These are phyloP conservation scores for Terana coerulea DNA, from an alignment of 768 basidiomycete genomes.

Conservation along the genomic window DNA sequence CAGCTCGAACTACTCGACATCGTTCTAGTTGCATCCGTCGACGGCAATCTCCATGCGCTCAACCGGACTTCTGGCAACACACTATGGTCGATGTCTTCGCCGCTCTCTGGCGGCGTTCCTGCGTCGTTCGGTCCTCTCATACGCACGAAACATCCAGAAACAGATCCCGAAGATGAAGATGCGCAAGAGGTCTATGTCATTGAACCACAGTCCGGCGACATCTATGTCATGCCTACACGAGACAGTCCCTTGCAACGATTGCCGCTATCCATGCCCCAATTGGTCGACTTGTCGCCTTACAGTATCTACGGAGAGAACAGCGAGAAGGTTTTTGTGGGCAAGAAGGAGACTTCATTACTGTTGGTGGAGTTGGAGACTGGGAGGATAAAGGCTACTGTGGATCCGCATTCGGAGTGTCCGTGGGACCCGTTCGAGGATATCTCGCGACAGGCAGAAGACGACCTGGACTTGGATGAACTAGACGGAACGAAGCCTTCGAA, in stretches of 20 bases:
- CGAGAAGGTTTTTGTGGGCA: conserved; percentile 78
- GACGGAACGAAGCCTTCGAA: conserved; percentile 45
- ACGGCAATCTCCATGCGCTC: conserved; percentile 92
- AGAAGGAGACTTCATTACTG: conserved; percentile 82
- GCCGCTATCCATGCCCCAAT: conserved; percentile 86
- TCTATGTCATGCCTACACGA: conserved; percentile 78
- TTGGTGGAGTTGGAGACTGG: conserved; percentile 79
- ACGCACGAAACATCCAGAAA: conserved; percentile 59
- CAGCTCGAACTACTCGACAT: conserved; percentile 71
- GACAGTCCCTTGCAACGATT: conserved; percentile 77
- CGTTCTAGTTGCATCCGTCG: conserved; percentile 88
- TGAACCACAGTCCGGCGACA: conserved; percentile 91
- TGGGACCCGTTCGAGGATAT: conserved; percentile 67
- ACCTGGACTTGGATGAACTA: conserved; percentile 52
- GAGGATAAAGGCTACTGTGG: conserved; percentile 68
- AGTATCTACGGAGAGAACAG: conserved; percentile 69
- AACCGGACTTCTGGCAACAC: conserved; percentile 79
- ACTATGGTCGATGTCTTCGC: conserved; percentile 80
- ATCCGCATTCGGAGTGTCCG: conserved; percentile 72
- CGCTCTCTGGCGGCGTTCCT: conserved; percentile 26
- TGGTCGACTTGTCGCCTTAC: conserved; percentile 85
- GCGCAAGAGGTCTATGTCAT: conserved; percentile 83
- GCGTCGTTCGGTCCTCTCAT: conserved; percentile 70
- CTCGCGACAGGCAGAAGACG: conserved; percentile 32
- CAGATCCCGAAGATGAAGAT: conserved; percentile 57